Evolutionary conservation across 1,139 yeast genomes (phyloP).

Genomic region (Diutina ranongensis): DNA sequence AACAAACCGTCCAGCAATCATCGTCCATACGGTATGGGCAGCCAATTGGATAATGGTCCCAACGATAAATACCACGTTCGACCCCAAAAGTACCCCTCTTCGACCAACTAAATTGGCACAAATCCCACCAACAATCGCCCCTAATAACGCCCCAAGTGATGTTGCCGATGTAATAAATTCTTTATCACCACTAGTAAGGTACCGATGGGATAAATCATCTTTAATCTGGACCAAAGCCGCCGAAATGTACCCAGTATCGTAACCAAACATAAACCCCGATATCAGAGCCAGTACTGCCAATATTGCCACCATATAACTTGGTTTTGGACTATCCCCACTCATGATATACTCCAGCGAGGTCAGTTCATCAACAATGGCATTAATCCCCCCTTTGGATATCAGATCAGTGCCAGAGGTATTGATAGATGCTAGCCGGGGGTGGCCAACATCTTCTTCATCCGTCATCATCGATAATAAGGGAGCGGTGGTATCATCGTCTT

Average conservation of each 20-base stretch:
- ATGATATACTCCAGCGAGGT: neutral
- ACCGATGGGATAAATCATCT: slow-evolving; percentile 43
- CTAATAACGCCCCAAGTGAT: slow-evolving; percentile 79
- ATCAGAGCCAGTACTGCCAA: slow-evolving; percentile 18
- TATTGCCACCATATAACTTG: neutral
- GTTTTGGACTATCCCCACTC: neutral
- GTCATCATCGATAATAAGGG: neutral
- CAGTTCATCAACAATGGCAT: neutral
- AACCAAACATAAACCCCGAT: slow-evolving; percentile 94
- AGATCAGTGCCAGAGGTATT: neutral
- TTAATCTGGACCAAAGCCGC: slow-evolving; percentile 83
- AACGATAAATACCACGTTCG: slow-evolving; percentile 65
- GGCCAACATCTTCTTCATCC: neutral
- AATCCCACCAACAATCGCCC: slow-evolving; percentile 67
- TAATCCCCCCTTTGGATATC: neutral
- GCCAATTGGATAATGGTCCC: slow-evolving; percentile 82
- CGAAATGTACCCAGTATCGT: slow-evolving; percentile 92
- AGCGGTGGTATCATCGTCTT: neutral
- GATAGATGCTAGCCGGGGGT: neutral
- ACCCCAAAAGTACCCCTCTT: slow-evolving; percentile 65
- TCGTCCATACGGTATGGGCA: slow-evolving; percentile 74
- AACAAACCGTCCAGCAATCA: slow-evolving; percentile 82
- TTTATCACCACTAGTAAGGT: slow-evolving; percentile 61
- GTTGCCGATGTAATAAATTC: slow-evolving; percentile 93
- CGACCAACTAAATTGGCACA: slow-evolving; percentile 77